Percentiles rank a stretch among this genome's conserved stretches.
These are phyloP conservation scores for Calonectria montana DNA, from an alignment of 2,329 filamentous ascomycete genomes.

Conservation along the genomic window DNA sequence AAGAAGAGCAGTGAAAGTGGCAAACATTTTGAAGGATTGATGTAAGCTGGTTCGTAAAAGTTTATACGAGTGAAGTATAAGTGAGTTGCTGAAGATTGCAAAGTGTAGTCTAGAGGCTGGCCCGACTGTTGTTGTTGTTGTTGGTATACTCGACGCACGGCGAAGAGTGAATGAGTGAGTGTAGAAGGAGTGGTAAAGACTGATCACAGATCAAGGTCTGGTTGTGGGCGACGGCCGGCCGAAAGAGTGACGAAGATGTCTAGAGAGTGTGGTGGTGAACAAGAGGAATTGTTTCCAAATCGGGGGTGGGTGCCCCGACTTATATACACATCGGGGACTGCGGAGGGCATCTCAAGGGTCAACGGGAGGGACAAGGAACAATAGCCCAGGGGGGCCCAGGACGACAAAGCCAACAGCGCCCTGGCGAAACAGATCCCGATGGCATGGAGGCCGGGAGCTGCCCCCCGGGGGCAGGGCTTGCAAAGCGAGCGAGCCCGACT, in stretches of 20 bases:
- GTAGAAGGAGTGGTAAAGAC: conserved; percentile 37
- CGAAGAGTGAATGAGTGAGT: conserved; percentile 39
- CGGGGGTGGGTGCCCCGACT: conserved; percentile 32
- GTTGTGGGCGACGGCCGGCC: conserved; percentile 39
- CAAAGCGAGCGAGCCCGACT: not conserved
- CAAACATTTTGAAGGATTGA: conserved; percentile 41
- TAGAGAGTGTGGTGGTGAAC: conserved; percentile 34
- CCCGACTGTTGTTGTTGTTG: conserved; percentile 30
- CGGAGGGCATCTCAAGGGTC: conserved; percentile 26
- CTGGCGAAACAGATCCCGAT: conserved; percentile 11
- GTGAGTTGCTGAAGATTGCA: conserved; percentile 5
- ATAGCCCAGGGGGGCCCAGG: conserved; percentile 17
- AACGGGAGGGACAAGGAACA: conserved; percentile 26
- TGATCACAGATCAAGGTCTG: conserved; percentile 45
- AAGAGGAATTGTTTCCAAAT: conserved; percentile 10
- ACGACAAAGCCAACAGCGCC: conserved; percentile 31
- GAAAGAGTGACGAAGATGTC: conserved; percentile 37
- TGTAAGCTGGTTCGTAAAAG: conserved; percentile 22
- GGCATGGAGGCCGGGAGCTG: not conserved
- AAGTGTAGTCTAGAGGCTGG: conserved; percentile 37
- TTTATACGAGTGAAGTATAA: conserved; percentile 30
- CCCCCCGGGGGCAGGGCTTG: not conserved
- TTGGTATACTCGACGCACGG: conserved; percentile 42
- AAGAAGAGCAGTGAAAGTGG: conserved; percentile 41
- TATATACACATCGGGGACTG: conserved; percentile 33